phyloP scores from a whole-genome alignment of 352 stramenopile genomes.

The Phytophthora vignae region DNA sequence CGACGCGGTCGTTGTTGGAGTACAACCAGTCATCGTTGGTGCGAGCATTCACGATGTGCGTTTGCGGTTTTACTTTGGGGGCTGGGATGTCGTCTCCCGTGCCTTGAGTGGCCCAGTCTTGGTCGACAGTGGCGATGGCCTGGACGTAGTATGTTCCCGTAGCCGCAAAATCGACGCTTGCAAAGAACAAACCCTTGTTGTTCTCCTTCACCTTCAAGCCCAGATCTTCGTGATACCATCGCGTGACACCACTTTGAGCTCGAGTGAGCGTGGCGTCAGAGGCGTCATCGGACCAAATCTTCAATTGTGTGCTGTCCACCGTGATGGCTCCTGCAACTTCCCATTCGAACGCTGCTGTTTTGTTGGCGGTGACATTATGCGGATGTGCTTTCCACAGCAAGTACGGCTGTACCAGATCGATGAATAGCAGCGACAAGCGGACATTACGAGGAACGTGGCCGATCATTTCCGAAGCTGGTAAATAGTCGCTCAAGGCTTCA shows the following conservation, averaged over 20 bases:
- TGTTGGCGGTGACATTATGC: constrained; percentile 7
- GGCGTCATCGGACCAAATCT: constrained; percentile 41
- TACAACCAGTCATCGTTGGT: constrained; percentile 66
- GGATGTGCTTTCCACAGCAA: constrained; percentile 60
- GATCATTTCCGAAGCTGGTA: constrained; percentile 58
- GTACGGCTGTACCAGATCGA: constrained; percentile 96
- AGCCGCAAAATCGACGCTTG: constrained; percentile 45
- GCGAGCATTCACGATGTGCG: constrained; percentile 77
- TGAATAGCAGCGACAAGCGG: constrained; percentile 89
- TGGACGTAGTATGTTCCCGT: constrained; percentile 68
- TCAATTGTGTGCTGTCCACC: constrained; percentile 67
- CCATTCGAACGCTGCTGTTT: constrained; percentile 50
- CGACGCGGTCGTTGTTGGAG: constrained; percentile 59
- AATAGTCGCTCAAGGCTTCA: constrained; percentile 51
- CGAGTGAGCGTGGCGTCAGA: constrained; percentile 44
- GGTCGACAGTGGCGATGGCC: constrained; percentile 65
- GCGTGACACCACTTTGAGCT: constrained; percentile 55
- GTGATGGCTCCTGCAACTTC: constrained; percentile 65
- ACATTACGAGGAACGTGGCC: constrained; percentile 95
- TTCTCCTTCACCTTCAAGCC: constrained; percentile 39
- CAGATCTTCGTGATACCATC: constrained; percentile 72
- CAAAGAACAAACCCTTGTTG: constrained; percentile 68
- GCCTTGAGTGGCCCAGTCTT: constrained; percentile 69
- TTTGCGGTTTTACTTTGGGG: constrained; percentile 68
- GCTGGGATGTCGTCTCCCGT: constrained; percentile 37